These are phyloP conservation scores for Mrakia gelida DNA, from an alignment of 768 basidiomycete genomes.

Conservation along the genomic window DNA sequence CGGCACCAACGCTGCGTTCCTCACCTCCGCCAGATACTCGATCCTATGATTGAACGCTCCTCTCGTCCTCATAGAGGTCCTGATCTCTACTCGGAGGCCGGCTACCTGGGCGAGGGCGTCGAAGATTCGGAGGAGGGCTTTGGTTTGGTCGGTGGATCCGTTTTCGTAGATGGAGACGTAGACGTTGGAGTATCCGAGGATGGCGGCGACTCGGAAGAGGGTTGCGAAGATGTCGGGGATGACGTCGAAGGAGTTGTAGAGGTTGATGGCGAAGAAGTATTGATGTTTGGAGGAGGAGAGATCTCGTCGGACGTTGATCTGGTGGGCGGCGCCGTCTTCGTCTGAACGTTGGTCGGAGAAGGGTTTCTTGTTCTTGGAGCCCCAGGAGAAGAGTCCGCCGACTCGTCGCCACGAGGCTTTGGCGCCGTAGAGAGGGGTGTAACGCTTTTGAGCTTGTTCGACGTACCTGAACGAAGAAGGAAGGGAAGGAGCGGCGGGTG, in stretches of 20 bases:
- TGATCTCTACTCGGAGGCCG: slow-evolving; percentile 87
- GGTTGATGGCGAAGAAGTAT: slow-evolving; percentile 98
- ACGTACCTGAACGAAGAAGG: slow-evolving; percentile 50
- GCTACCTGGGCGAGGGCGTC: slow-evolving; percentile 85
- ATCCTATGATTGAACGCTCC: slow-evolving; percentile 99
- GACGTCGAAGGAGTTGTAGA: slow-evolving; percentile 98
- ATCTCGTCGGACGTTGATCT: slow-evolving; percentile 37
- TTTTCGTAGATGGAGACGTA: slow-evolving; percentile 99
- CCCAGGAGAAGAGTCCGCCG: slow-evolving; percentile 31
- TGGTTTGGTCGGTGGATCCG: slow-evolving; percentile 97
- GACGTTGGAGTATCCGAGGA: slow-evolving; percentile 96
- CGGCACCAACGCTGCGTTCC: slow-evolving; percentile 93
- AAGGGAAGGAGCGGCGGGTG: slow-evolving; percentile 41
- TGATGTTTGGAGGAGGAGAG: slow-evolving; percentile 66
- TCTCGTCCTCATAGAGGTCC: slow-evolving; percentile 83
- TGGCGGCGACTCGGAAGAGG: slow-evolving; percentile 83
- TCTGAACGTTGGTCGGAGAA: not conserved
- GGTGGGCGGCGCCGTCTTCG: slow-evolving; percentile 1
- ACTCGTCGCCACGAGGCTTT: slow-evolving; percentile 48
- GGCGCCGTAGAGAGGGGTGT: slow-evolving; percentile 76
- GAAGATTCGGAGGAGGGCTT: slow-evolving; percentile 90
- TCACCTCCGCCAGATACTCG: slow-evolving; percentile 99
- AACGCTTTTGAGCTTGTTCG: slow-evolving; percentile 79
- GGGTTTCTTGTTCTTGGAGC: slow-evolving; percentile 16
- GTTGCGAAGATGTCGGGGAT: slow-evolving; percentile 96